Evolutionary conservation across 768 basidiomycete species (phyloP).

Genomic region (Coprinopsis sp.): DNA sequence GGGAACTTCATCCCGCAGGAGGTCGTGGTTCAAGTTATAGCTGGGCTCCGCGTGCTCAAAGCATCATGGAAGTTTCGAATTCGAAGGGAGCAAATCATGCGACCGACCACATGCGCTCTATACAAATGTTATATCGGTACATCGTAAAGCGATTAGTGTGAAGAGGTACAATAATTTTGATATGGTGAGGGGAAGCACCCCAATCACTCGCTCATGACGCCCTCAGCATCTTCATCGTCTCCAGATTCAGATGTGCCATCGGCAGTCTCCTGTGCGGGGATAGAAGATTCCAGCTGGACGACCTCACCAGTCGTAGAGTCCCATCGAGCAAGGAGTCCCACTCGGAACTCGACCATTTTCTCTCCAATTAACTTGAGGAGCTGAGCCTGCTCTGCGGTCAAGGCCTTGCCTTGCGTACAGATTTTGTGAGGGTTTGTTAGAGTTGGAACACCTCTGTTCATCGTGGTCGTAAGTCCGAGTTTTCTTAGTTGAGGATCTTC

Average conservation of each 20-base stretch:
- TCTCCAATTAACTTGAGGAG: conserved; percentile 88
- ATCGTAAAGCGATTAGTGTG: neutral
- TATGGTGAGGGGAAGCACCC: conserved; percentile 13
- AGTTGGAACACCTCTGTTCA: conserved; percentile 86
- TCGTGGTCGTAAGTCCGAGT: conserved; percentile 78
- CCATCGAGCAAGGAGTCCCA: conserved; percentile 70
- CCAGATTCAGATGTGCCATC: conserved; percentile 28
- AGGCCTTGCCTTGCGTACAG: conserved; percentile 74
- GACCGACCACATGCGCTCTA: no score
- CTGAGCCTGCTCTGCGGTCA: conserved; percentile 87
- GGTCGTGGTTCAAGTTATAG: neutral
- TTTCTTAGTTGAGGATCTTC: conserved; percentile 96
- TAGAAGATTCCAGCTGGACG: conserved; percentile 44
- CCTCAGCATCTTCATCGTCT: conserved; percentile 33
- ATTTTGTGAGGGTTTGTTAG: conserved; percentile 75
- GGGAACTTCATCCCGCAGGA: conserved; percentile 45
- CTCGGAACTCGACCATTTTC: conserved; percentile 81
- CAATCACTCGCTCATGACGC: conserved; percentile 49
- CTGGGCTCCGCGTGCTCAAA: neutral
- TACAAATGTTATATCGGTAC: no score
- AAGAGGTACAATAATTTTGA: conserved; percentile 18
- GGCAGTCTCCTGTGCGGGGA: conserved; percentile 33
- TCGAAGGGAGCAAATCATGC: no score
- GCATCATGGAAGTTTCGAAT: no score
- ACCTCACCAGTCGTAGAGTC: conserved; percentile 64